Percentiles rank a stretch among this genome's conserved stretches.
phyloP scores from a whole-genome alignment of 768 basidiomycete genomes.

The Lactarius sanguifluus region DNA sequence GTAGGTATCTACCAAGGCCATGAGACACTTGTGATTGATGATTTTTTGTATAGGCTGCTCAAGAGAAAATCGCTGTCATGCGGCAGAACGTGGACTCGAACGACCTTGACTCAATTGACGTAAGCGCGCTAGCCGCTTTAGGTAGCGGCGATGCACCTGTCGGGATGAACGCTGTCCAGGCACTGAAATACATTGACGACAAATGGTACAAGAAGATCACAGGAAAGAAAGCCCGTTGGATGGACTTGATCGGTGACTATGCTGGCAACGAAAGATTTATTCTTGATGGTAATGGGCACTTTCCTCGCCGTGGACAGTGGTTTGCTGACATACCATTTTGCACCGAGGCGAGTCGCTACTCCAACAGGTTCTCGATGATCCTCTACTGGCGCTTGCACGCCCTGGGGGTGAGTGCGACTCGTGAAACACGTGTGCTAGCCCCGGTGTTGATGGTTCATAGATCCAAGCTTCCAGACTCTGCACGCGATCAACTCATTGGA shows the following conservation, averaged over 20 bases:
- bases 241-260: slow-evolving; percentile 73
- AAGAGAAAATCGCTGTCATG: slow-evolving; percentile 44
- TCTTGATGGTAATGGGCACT: slow-evolving; percentile 51
- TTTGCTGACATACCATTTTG: background rate
- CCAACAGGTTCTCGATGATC: slow-evolving; percentile 58
- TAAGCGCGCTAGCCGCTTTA: background rate
- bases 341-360: slow-evolving; percentile 60
- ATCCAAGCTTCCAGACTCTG: slow-evolving; percentile 57
- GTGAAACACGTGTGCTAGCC: background rate
- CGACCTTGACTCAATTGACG: background rate
- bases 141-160: background rate
- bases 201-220: slow-evolving; percentile 41
- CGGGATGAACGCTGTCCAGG: slow-evolving; percentile 21
- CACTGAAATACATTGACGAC: slow-evolving; percentile 38
- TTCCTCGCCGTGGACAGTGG: background rate
- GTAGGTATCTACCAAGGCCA: slow-evolving; percentile 46
- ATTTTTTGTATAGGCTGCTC: slow-evolving; percentile 59
- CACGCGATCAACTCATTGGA: slow-evolving; percentile 61
- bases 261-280: slow-evolving; percentile 66
- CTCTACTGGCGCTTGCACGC: slow-evolving; percentile 56
- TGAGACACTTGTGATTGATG: background rate
- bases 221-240: slow-evolving; percentile 49
- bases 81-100: no score
- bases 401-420: slow-evolving; percentile 39
- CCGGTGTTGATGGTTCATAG: slow-evolving; percentile 34